Evolutionary conservation across 1,284 basidiomycete species (phyloP).

Genomic region (Singerocomus rubriflavus): DNA sequence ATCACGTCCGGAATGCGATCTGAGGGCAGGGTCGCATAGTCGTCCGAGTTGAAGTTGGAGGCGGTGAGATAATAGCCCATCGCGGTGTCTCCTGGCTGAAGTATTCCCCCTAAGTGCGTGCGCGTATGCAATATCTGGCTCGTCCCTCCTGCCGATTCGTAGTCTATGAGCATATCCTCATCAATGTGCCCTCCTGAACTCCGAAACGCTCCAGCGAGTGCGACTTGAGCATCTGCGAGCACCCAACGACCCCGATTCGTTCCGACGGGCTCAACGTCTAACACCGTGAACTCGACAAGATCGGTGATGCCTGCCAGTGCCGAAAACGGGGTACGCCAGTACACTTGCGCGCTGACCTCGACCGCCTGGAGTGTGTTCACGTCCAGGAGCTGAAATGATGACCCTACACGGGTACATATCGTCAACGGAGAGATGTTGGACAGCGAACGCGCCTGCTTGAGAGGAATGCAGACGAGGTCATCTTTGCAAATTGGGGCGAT

Average conservation of each 20-base stretch:
- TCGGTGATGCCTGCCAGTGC: slow-evolving; percentile 81
- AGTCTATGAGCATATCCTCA: slow-evolving; percentile 54
- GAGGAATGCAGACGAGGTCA: slow-evolving; percentile 89
- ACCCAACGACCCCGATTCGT: slow-evolving; percentile 72
- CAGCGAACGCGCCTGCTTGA: slow-evolving; percentile 76
- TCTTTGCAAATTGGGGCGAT: slow-evolving; percentile 98
- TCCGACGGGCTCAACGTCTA: slow-evolving; percentile 89
- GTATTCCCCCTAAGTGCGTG: slow-evolving; percentile 91
- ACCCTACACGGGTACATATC: slow-evolving; percentile 89
- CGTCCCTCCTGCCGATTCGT: slow-evolving; percentile 48
- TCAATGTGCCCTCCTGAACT: slow-evolving; percentile 41
- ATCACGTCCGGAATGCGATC: slow-evolving; percentile 87
- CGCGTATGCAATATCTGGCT: slow-evolving; percentile 94
- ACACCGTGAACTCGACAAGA: slow-evolving; percentile 91
- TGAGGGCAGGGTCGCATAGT: slow-evolving; percentile 75
- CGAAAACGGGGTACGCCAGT: slow-evolving; percentile 90
- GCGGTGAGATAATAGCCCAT: slow-evolving; percentile 89
- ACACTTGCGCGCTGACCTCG: slow-evolving; percentile 80
- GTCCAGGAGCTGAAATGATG: slow-evolving; percentile 89
- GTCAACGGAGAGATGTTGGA: slow-evolving; percentile 89
- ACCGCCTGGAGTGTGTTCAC: slow-evolving; percentile 81
- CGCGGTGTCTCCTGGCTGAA: slow-evolving; percentile 94
- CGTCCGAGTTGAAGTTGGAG: slow-evolving; percentile 91
- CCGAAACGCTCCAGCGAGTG: slow-evolving; percentile 76
- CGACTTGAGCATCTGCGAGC: slow-evolving; percentile 93